Conservation (phyloP, 2,329 filamentous ascomycete species). For the Microsporum canis region DNA sequence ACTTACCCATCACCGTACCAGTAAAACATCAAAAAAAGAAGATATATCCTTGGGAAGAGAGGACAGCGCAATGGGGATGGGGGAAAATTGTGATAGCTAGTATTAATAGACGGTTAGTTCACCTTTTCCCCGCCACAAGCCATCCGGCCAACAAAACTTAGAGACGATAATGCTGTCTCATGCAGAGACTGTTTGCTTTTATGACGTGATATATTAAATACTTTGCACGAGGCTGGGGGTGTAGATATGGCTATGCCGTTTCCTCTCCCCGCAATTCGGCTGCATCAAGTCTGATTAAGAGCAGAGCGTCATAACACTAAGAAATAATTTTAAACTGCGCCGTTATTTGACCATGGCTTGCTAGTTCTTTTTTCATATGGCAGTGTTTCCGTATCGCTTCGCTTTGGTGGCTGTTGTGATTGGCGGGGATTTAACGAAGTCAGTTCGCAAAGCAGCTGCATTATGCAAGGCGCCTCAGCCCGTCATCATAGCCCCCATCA, state of each 20-base stretch:
- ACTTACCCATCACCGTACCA: constrained; percentile 4
- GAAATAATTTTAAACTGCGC: neutral
- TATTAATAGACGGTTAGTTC: neutral
- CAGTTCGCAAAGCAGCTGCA: neutral
- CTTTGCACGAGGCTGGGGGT: neutral
- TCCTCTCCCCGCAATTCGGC: neutral
- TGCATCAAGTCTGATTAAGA: neutral
- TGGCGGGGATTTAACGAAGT: neutral
- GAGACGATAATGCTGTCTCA: neutral
- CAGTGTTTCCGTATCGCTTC: neutral
- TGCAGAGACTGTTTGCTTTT: neutral
- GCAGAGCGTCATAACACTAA: neutral
- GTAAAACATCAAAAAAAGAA: neutral
- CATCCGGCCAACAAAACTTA: neutral
- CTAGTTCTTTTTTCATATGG: neutral
- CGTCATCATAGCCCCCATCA: neutral
- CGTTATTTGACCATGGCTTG: neutral
- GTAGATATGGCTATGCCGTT: neutral
- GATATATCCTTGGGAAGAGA: neutral
- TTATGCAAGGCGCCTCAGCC: neutral
- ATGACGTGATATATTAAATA: neutral
- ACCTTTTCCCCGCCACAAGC: neutral
- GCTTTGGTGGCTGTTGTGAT: neutral
- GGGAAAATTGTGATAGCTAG: neutral
- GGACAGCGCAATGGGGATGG: neutral